Base-by-base conservation (phyloP, 352 stramenopile genomes). In the Phytophthora agathidicida region DNA sequence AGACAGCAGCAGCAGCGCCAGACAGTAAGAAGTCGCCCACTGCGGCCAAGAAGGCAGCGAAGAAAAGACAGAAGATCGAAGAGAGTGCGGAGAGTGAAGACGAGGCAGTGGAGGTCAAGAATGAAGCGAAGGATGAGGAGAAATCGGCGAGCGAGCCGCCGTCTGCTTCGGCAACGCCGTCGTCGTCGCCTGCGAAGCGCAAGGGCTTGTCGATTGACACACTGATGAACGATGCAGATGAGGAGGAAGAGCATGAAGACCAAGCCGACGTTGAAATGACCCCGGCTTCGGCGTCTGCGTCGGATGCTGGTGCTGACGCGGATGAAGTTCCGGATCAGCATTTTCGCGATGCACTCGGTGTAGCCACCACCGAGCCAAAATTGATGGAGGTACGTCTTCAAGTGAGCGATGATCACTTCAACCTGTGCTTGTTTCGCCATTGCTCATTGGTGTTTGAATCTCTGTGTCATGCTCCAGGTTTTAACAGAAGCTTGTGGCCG, bases 191-290 rank as follows among this genome's bases (percentile, higher is more conserved):
- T 49, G 59, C 66, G 14, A 72, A 75, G 16, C 71, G 65, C 13
- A 86, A 80, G 36, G 60, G 68, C 44, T 66, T 88, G n/a, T 84
- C 79, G 7, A 84, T 89, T 57, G 69, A 85, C 32, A 75, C 77
- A 23, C 52, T 88, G 13, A 76, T 87, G 66, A 83, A 81, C 49
- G 52, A 72, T 17, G 68, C 70, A 7, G 62, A 79, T 7, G 66
- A 77, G n/a, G 62, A 68, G 0, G 65, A 69, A 0, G 62, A 62
- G 7, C 31, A 44, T 10, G 36, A 65, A n/a, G 53, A 65, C 11
- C 37, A 68, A 38, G 54, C 42, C 3, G 60, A 71, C 28, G 49
- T 66, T 10, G 46, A 72, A 1, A 68, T 65, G 65, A 66, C 55
- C 5, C 37, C 60, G 9, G 62, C 26, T 8, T 65, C 53, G 7